Evolutionary conservation across 2,329 filamentous ascomycete genomes (phyloP).

Genomic region (Cytospora piceicola): DNA sequence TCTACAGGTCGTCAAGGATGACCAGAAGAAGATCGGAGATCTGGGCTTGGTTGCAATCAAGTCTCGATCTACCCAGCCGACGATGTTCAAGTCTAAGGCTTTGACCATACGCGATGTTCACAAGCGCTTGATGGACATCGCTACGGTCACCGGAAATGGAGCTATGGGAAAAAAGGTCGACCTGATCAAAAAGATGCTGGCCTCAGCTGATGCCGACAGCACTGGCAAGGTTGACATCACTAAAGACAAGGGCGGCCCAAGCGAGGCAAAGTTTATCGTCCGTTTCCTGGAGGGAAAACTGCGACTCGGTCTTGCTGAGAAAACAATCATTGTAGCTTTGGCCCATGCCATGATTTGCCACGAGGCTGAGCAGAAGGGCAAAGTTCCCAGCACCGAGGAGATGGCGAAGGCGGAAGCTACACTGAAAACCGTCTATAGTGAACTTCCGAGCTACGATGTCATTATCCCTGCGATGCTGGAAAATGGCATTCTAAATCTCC

Average conservation of each 20-base stretch:
- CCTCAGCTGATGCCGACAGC: conserved; percentile 77
- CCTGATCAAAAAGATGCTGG: conserved; percentile 94
- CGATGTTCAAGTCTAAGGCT: conserved; percentile 97
- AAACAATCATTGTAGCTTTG: conserved; percentile 85
- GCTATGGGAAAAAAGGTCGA: conserved; percentile 91
- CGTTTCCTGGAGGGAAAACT: conserved; percentile 94
- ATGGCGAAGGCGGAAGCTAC: conserved; percentile 82
- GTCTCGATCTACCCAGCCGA: conserved; percentile 91
- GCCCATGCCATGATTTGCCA: conserved; percentile 87
- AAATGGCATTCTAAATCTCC: conserved; percentile 81
- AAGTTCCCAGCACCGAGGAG: conserved; percentile 73
- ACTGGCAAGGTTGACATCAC: conserved; percentile 84
- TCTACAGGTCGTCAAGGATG: conserved; percentile 86
- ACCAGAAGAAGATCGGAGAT: conserved; percentile 96
- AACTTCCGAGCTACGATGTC: conserved; percentile 92
- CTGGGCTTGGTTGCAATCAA: conserved; percentile 93
- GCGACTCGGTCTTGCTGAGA: conserved; percentile 88
- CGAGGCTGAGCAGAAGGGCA: conserved; percentile 72
- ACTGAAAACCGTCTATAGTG: conserved; percentile 91
- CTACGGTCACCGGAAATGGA: conserved; percentile 82
- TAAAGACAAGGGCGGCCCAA: conserved; percentile 90
- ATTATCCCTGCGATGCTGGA: conserved; percentile 90
- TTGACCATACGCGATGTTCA: conserved; percentile 87
- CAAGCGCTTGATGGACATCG: conserved; percentile 84
- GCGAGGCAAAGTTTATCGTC: conserved; percentile 92